Base-by-base conservation (phyloP, 345 rosid species). In the Litchi chinensis region DNA sequence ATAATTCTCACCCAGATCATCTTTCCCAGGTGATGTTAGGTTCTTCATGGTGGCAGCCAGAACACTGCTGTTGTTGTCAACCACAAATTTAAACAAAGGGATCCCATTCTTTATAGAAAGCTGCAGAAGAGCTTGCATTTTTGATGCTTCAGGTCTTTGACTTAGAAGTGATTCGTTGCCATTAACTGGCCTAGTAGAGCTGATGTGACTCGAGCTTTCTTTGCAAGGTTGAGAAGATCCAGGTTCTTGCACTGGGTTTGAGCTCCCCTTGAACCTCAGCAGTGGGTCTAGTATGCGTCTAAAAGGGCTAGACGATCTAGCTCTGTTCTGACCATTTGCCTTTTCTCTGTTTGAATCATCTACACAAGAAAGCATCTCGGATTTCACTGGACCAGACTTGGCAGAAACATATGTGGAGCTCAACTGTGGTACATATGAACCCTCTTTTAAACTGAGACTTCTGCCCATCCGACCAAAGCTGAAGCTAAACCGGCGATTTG, bases 361-460 rank as follows among this genome's bases (percentile, higher is more conserved):
- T 32, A 66, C 54, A 88, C 71, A 79, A 70, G 71, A 74, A 65
- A 77, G 84, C 76, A 79, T 86, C 60, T 85, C 83, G 4, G 87
- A 76, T 43, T 82, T 82, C 85, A 88, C 83, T 0, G 90, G 97
- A 40, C 90, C 90, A 65, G 97, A 90, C 72, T 85, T 89, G 48
- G 70, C 82, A 80, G 91, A 80, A 77, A 81, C 85, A 80, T 85
- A 79, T 41, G 83, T 57, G 65, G 91, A 84, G 80, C 75, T 88
- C 80, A 86, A 67, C 70, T 82, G 87, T 65, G 87, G 89, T 76
- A 78, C 82, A 26, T 86, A 37, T 77, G 90, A 81, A 76, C 88
- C 87, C 59, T 94, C 99, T 78, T 86, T 96, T 46, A 84, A 87
- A 70, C 93, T 94, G 83, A 91, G 89, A 86, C 97, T 96, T 85